A percentile compares a stretch with the other conserved stretches of the same genome.
Conservation (phyloP, 2,329 filamentous ascomycete species). For the Fusarium sterilihyphosum region DNA sequence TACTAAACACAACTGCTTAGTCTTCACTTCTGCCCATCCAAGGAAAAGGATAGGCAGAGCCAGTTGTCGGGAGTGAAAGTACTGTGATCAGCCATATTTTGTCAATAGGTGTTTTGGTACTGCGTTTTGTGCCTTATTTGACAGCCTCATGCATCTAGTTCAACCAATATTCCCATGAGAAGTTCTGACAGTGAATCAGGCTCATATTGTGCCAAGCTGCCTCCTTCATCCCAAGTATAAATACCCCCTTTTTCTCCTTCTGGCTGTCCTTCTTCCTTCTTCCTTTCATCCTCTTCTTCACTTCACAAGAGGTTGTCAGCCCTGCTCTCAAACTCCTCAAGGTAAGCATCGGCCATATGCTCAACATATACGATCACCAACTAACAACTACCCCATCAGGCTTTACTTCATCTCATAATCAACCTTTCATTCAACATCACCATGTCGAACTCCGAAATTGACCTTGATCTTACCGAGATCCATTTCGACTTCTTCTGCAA, state of each 20-base stretch:
- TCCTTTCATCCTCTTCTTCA: not conserved
- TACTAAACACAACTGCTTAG: not conserved
- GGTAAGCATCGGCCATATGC: not conserved
- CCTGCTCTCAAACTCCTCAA: accelerated
- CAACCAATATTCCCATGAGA: accelerated
- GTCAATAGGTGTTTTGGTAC: not conserved
- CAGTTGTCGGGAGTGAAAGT: not conserved
- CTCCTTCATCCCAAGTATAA: not conserved
- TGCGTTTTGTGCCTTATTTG: not conserved
- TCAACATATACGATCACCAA: not conserved
- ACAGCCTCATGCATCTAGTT: accelerated
- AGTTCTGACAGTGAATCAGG: not conserved
- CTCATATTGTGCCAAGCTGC: not conserved
- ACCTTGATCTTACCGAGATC: not conserved
- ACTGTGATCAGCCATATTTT: not conserved
- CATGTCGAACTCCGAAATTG: accelerated
- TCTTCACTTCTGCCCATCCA: not conserved
- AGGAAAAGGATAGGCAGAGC: not conserved
- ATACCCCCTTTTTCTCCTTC: not conserved
- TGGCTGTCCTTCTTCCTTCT: too few relatives aligned
- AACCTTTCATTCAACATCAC: accelerated
- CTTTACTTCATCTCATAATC: not conserved
- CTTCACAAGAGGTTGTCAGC: too few relatives aligned
- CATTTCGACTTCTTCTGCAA: not conserved
- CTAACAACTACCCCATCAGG: not conserved